Percentiles rank a stretch among this genome's conserved stretches.
Conservation (phyloP, 148 eudicot genomes). For the Persicaria tinctoria region DNA sequence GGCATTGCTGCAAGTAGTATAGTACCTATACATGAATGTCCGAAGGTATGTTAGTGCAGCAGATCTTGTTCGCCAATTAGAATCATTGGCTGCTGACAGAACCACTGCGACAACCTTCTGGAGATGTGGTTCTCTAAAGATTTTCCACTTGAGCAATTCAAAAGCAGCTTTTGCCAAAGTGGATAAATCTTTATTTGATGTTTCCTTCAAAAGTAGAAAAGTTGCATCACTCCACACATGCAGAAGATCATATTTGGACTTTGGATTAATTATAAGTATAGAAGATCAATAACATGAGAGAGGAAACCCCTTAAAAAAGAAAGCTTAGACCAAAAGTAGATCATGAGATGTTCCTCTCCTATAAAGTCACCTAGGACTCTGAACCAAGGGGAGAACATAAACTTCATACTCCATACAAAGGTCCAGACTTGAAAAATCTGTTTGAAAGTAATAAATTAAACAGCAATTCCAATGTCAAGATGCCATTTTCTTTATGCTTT, state of each 20-base stretch:
- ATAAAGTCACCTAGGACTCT: not conserved
- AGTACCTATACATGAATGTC: conserved; percentile 90
- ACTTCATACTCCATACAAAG: not conserved
- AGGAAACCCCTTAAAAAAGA: not conserved
- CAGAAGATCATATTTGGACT: not conserved
- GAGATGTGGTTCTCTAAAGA: conserved; percentile 58
- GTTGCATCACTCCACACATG: not conserved
- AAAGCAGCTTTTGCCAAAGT: conserved; percentile 95
- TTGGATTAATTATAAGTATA: not conserved
- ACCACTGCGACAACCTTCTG: conserved; percentile 66
- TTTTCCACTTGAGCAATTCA: conserved; percentile 85
- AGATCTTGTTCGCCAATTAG: conserved; percentile 98
- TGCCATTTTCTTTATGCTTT: not conserved
- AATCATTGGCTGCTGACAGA: conserved; percentile 70
- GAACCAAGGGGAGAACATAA: not conserved
- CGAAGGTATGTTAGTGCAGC: conserved; percentile 87
- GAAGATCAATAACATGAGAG: not conserved
- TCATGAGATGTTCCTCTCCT: not conserved
- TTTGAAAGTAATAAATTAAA: not conserved
- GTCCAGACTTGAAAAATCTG: not conserved
- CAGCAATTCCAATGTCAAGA: not conserved
- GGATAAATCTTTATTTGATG: conserved; percentile 87
- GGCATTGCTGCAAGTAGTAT: conserved; percentile 11
- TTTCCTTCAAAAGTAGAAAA: conserved; percentile 51
- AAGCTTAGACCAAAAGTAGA: not conserved